A percentile compares a stretch with the other conserved stretches of the same genome.
Conservation (phyloP, 1,139 yeast genomes). For the Zygotorulaspora mrakii region DNA sequence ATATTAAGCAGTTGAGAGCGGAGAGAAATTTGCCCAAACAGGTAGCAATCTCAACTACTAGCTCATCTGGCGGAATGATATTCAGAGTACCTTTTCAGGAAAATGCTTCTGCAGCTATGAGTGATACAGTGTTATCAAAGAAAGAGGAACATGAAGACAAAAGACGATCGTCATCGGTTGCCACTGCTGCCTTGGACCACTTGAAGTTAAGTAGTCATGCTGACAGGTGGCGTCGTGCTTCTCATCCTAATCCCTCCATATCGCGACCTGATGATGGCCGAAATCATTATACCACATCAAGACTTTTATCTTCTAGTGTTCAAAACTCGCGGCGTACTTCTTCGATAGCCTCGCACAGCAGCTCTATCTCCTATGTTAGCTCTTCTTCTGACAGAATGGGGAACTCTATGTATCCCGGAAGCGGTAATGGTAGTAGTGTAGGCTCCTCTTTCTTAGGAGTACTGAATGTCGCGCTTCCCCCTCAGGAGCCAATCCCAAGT, state of each 20-base stretch:
- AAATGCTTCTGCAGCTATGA: conserved; percentile 12
- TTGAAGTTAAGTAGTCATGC: conserved; percentile 9
- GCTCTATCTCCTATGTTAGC: conserved; percentile 35
- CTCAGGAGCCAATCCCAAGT: conserved; percentile 36
- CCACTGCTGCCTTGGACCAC: conserved; percentile 16
- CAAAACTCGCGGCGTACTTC: conserved; percentile 29
- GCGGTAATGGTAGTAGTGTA: conserved; percentile 13
- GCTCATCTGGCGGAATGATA: conserved; percentile 36
- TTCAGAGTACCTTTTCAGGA: conserved; percentile 69
- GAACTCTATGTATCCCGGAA: conserved; percentile 18
- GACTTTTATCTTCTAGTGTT: conserved; percentile 9
- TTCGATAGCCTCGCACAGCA: conserved; percentile 35
- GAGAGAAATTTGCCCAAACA: conserved; percentile 10
- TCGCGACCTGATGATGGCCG: conserved; percentile 10
- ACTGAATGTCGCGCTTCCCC: conserved; percentile 44
- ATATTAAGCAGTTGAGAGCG: conserved; percentile 2
- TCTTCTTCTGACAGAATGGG: conserved; percentile 35
- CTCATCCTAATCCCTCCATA: conserved; percentile 26
- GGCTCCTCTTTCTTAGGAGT: conserved; percentile 26
- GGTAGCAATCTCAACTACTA: conserved; percentile 25
- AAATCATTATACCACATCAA: conserved; percentile 5
- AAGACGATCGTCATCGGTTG: conserved; percentile 28
- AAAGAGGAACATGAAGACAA: conserved; percentile 13
- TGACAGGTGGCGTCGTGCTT: conserved; percentile 27
- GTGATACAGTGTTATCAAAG: conserved; percentile 10